These are phyloP conservation scores for Diplodia sapinea DNA, from an alignment of 2,329 filamentous ascomycete species.

Conservation along the genomic window DNA sequence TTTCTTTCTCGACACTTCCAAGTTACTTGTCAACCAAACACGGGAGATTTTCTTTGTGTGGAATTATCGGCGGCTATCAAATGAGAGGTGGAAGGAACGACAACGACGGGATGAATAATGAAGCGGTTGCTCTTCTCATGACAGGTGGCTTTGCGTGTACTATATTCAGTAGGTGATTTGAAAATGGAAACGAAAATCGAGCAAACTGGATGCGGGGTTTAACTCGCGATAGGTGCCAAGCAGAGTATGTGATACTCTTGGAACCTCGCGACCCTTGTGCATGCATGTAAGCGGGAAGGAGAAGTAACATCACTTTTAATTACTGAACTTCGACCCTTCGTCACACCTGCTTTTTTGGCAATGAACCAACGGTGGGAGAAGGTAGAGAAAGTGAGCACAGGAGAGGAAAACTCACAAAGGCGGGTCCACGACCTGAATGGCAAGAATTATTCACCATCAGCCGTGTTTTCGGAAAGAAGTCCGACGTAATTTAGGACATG, in stretches of 20 bases:
- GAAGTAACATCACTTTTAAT: no score
- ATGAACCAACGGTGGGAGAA: no score
- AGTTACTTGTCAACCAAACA: background rate
- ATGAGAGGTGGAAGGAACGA: background rate
- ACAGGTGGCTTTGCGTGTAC: slow-evolving; percentile 7
- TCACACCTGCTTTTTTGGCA: no score
- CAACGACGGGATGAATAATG: slow-evolving; percentile 18
- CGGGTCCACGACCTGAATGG: background rate
- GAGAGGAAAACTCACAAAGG: no score
- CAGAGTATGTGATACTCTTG: no score
- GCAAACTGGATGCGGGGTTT: background rate
- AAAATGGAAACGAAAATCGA: background rate
- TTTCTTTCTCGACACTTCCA: background rate
- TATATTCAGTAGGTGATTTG: background rate
- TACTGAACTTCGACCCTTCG: no score
- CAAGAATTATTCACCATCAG: background rate
- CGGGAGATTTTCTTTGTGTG: background rate
- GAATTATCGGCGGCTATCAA: background rate
- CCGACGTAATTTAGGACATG: background rate
- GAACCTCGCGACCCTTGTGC: no score
- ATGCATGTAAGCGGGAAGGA: no score
- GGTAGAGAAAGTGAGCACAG: no score
- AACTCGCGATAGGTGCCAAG: no score
- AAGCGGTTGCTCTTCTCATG: background rate
- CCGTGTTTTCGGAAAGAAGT: background rate